Conservation (phyloP, 202 grass and related monocot species). For the Musa balbisiana region DNA sequence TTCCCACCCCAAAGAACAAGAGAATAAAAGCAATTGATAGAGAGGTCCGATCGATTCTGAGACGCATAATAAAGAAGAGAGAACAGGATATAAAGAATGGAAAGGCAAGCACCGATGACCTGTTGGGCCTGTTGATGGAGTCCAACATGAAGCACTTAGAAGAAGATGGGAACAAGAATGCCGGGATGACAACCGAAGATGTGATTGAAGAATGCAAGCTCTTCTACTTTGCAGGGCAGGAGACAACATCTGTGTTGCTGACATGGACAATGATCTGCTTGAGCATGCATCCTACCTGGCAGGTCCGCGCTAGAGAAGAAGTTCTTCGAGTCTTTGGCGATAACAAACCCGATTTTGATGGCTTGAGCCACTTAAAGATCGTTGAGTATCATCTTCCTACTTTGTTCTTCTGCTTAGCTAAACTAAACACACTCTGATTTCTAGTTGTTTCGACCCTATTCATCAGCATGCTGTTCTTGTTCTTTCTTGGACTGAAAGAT, state of each 20-base stretch:
- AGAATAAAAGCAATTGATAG: conserved; percentile 34
- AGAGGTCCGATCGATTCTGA: conserved; percentile 36
- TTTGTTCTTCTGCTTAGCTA: background rate
- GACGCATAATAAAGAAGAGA: too few species aligned
- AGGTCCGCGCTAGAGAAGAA: conserved; percentile 54
- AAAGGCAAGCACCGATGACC: too few species aligned
- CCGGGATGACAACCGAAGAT: too few species aligned
- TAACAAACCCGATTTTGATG: too few species aligned
- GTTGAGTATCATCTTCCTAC: background rate
- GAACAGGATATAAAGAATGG: too few species aligned
- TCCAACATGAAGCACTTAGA: too few species aligned
- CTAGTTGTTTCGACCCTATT: background rate
- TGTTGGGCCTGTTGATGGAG: conserved; percentile 38
- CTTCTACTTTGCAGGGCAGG: too few species aligned
- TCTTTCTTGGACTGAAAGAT: too few species aligned
- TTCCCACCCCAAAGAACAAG: too few species aligned
- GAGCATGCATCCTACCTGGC: conserved; percentile 64
- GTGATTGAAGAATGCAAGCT: too few species aligned
- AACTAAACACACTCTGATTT: background rate
- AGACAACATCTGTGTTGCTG: conserved; percentile 52
- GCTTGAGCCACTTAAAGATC: conserved; percentile 44
- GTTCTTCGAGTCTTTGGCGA: conserved; percentile 39
- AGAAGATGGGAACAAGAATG: too few species aligned
- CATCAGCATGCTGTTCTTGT: too few species aligned
- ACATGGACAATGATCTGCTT: conserved; percentile 57